Conservation (phyloP, 2,329 filamentous ascomycete species). For the Arthroderma sp. region DNA sequence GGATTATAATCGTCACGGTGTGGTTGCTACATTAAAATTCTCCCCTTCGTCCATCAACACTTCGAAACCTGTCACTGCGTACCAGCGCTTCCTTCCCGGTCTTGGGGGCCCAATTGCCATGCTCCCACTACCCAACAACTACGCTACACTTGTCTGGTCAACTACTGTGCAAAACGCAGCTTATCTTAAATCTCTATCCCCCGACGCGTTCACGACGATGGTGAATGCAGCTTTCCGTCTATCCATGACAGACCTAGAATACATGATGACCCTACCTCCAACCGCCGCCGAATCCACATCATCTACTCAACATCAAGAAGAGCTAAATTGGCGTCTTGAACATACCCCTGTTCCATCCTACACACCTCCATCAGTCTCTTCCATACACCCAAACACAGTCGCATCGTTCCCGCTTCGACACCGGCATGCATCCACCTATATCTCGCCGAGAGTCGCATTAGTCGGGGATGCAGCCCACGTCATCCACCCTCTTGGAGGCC, state of each 20-base stretch:
- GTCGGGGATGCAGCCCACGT: constrained; percentile 93
- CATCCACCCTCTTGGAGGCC: constrained; percentile 84
- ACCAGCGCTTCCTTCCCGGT: constrained; percentile 87
- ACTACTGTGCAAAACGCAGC: constrained; percentile 71
- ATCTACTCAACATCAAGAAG: constrained; percentile 45
- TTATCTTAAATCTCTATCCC: constrained; percentile 60
- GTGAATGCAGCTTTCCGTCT: constrained; percentile 91
- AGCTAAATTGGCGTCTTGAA: constrained; percentile 68
- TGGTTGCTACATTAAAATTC: constrained; percentile 77
- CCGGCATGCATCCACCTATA: constrained; percentile 88
- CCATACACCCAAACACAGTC: constrained; percentile 63
- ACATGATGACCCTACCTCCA: constrained; percentile 54
- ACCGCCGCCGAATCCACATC: constrained; percentile 8
- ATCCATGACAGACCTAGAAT: constrained; percentile 62
- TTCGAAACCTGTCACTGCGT: constrained; percentile 55
- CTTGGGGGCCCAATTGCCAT: constrained; percentile 69
- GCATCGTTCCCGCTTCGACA: constrained; percentile 86
- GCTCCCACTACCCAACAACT: constrained; percentile 72
- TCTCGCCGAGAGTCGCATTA: constrained; percentile 76
- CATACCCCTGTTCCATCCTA: constrained; percentile 48
- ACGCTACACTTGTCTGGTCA: constrained; percentile 85
- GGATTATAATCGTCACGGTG: constrained; percentile 82
- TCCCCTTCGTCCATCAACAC: constrained; percentile 32
- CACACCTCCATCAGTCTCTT: constrained; percentile 53
- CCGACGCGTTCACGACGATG: constrained; percentile 65